These are phyloP conservation scores for Plasmodium gonderi DNA, from an alignment of 169 alveolate genomes.

Conservation along the genomic window DNA sequence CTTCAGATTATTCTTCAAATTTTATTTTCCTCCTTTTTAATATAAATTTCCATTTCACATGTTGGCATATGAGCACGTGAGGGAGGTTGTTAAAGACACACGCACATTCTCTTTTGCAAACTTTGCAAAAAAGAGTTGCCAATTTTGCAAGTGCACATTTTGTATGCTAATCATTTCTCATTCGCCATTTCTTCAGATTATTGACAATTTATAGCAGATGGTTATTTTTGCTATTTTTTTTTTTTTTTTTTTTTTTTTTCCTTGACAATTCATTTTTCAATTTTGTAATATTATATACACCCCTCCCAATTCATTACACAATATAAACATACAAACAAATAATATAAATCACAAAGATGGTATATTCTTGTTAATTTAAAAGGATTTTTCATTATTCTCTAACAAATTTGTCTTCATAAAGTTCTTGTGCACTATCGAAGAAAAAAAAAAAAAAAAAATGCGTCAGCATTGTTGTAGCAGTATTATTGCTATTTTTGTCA, in stretches of 20 bases:
- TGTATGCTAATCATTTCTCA: not conserved
- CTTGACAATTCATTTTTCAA: not conserved
- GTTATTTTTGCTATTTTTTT: too few relatives aligned
- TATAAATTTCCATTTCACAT: not conserved
- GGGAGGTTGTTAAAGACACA: not conserved
- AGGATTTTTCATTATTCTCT: constrained; percentile 44
- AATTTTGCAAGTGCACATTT: not conserved
- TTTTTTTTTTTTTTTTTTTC: too few relatives aligned
- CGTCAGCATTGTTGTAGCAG: too few relatives aligned
- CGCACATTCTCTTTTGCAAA: not conserved
- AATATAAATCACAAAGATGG: not conserved
- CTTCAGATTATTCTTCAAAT: not conserved
- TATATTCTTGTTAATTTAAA: not conserved
- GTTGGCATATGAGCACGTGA: not conserved
- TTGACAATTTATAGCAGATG: too few relatives aligned
- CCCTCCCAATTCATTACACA: not conserved
- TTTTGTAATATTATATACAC: not conserved
- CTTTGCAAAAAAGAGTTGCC: not conserved
- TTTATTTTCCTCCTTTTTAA: not conserved
- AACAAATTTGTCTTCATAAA: constrained; percentile 58
- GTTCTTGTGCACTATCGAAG: constrained; percentile 39
- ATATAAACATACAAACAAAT: not conserved
- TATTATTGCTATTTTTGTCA: not conserved
- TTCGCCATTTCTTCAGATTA: not conserved
- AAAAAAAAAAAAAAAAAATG: constrained; percentile 15